A percentile compares a stretch with the other conserved stretches of the same genome.
These are phyloP conservation scores for Setaria italica DNA, from an alignment of 202 grass and related monocot genomes.

Conservation along the genomic window DNA sequence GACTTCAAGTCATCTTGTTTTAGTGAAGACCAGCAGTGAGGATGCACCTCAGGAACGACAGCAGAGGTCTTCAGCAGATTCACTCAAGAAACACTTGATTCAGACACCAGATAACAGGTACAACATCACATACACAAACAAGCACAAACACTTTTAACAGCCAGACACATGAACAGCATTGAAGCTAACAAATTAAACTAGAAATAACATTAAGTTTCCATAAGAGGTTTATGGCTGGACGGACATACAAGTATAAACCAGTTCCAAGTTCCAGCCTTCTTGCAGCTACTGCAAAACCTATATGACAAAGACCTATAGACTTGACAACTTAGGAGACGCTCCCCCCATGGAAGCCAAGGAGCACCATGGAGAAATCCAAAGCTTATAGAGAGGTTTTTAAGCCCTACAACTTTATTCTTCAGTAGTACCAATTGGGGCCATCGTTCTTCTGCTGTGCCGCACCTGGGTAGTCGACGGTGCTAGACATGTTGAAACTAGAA, in stretches of 20 bases:
- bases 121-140: constrained; percentile 17
- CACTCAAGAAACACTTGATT: constrained; percentile 22
- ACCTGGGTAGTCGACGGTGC: constrained; percentile 49
- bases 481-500: constrained; percentile 59
- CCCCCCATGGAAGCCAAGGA: constrained; percentile 38
- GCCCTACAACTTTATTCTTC: constrained; percentile 64
- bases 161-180: constrained; percentile 49
- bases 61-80: neutral
- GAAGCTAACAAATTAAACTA: constrained; percentile 52
- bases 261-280: constrained; percentile 58
- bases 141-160: constrained; percentile 20
- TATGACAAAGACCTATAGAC: constrained; percentile 65
- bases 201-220: constrained; percentile 57
- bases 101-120: constrained; percentile 23
- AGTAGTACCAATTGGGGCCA: constrained; percentile 70
- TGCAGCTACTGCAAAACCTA: constrained; percentile 69
- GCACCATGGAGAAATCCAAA: constrained; percentile 47
- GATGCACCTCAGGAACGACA: neutral
- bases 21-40: neutral
- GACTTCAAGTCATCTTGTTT: neutral
- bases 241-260: constrained; percentile 65
- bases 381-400: constrained; percentile 47
- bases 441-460: constrained; percentile 52
- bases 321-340: constrained; percentile 50
- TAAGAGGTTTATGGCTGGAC: constrained; percentile 62